Evolutionary conservation across 2,329 filamentous ascomycete species (phyloP).

Genomic region (Ophiostoma ips): DNA sequence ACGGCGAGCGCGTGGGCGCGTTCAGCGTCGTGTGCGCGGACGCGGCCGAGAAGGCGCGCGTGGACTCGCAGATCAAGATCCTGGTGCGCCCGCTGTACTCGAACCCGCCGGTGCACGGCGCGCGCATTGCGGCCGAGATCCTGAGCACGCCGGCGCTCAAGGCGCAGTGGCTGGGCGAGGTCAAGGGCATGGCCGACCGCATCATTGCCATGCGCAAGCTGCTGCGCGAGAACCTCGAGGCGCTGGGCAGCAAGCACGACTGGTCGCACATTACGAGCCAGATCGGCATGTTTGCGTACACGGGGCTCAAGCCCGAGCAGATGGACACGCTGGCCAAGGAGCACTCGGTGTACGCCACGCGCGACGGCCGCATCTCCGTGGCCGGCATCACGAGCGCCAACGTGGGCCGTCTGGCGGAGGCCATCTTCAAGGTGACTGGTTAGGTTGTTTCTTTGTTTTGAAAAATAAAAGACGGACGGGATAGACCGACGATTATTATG

Average conservation of each 20-base stretch:
- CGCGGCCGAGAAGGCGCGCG: constrained; percentile 74
- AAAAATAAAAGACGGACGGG: neutral
- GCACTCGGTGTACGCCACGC: constrained; percentile 95
- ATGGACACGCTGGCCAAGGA: constrained; percentile 88
- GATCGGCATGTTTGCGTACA: constrained; percentile 99
- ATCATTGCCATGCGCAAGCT: constrained; percentile 97
- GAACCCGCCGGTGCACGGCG: constrained; percentile 93
- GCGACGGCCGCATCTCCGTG: constrained; percentile 76
- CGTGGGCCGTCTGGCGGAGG: constrained; percentile 66
- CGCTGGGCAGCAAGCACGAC: constrained; percentile 88
- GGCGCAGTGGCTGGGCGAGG: constrained; percentile 88
- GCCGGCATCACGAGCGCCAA: constrained; percentile 72
- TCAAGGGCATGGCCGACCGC: constrained; percentile 97
- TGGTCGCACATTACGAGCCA: constrained; percentile 98
- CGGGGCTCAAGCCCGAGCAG: constrained; percentile 76
- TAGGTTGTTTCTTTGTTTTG: constrained; percentile 15
- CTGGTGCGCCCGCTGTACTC: constrained; percentile 94
- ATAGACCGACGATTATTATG: too few species aligned
- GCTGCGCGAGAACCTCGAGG: constrained; percentile 88
- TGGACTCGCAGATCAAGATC: constrained; percentile 98
- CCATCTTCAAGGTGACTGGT: constrained; percentile 73
- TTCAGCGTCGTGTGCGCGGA: constrained; percentile 77
- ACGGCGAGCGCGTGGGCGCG: constrained; percentile 93
- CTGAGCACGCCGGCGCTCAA: constrained; percentile 74
- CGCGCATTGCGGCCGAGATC: constrained; percentile 84